These are phyloP conservation scores for Rubroboletus satanas DNA, from an alignment of 768 basidiomycete genomes.

Conservation along the genomic window DNA sequence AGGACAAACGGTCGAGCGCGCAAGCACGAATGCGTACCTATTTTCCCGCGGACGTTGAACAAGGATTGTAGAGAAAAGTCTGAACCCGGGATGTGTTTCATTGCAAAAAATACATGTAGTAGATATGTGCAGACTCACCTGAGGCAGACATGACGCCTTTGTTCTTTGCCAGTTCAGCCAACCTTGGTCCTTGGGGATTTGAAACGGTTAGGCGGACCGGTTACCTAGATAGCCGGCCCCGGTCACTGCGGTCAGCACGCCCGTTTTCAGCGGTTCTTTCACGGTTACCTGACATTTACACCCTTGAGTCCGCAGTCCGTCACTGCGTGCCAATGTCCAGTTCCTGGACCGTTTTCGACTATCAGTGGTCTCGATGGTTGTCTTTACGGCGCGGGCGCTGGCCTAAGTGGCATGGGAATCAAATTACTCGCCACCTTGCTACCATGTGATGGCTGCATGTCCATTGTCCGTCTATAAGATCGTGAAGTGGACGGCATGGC, in stretches of 20 bases:
- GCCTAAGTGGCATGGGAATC: not conserved
- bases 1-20: not conserved
- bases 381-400: not conserved
- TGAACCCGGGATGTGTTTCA: slow-evolving; percentile 3
- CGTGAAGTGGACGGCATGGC: not conserved
- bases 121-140: not conserved
- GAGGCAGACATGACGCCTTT: slow-evolving; percentile 11
- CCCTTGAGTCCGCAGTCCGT: too few species aligned
- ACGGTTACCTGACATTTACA: too few species aligned
- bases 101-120: not conserved
- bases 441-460: not conserved
- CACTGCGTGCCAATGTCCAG: not conserved
- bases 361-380: too few species aligned
- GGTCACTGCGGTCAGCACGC: too few species aligned
- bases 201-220: not conserved
- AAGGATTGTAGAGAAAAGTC: slow-evolving; percentile 53
- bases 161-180: not conserved
- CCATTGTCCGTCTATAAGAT: slow-evolving; percentile 4
- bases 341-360: not conserved
- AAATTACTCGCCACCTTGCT: not conserved
- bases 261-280: too few species aligned
- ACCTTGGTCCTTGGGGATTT: too few species aligned
- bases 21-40: slow-evolving; percentile 41
- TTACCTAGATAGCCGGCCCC: not conserved
- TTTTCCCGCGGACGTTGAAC: slow-evolving; percentile 67